Conservation (phyloP, 2,329 filamentous ascomycete species). For the Phoma sp. region DNA sequence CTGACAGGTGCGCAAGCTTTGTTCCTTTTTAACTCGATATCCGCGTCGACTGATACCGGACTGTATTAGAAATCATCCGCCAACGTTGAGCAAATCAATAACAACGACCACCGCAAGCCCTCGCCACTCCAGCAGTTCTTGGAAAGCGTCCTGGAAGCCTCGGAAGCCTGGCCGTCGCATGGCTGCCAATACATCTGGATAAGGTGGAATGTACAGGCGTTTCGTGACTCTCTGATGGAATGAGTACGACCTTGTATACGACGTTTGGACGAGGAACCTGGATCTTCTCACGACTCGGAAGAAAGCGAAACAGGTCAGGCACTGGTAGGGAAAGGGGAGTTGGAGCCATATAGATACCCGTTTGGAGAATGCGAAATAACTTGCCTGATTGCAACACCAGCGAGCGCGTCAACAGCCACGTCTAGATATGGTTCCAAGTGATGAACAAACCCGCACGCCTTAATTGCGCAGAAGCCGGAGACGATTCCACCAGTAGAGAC, state of each 20-base stretch:
- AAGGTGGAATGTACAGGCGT: not conserved
- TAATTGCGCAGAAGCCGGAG: too few relatives aligned
- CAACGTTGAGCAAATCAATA: constrained; percentile 36
- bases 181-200: not conserved
- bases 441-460: too few relatives aligned
- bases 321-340: not conserved
- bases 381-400: not conserved
- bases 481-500: too few relatives aligned
- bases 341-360: constrained; percentile 11
- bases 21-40: constrained; percentile 62
- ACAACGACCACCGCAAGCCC: not conserved
- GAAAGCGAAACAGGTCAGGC: not conserved
- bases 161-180: not conserved
- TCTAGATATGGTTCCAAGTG: too few relatives aligned
- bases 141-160: not conserved
- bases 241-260: not conserved
- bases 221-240: not conserved
- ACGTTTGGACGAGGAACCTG: not conserved
- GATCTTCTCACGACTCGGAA: not conserved
- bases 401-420: too few relatives aligned
- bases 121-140: not conserved
- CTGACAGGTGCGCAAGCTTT: constrained; percentile 62
- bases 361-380: not conserved
- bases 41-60: constrained; percentile 58
- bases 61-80: constrained; percentile 56